Evolutionary conservation across 371 early-diverging fungal species (phyloP).

Genomic region (Circinella umbellata): DNA sequence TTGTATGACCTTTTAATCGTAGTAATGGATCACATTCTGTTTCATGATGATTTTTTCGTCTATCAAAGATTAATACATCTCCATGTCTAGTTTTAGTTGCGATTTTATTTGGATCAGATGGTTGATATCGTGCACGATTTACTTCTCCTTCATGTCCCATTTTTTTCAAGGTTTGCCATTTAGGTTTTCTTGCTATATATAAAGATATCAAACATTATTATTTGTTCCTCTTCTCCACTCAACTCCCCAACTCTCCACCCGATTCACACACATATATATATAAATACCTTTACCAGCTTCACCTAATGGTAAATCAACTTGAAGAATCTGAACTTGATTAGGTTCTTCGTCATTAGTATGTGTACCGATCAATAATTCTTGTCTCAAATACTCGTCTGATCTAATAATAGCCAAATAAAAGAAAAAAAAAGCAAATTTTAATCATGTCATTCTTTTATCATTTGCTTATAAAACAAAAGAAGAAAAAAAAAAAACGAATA

Average conservation of each 20-base stretch:
- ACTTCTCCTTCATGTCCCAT: constrained; percentile 97
- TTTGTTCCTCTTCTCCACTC: too few species aligned
- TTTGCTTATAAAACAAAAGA: too few species aligned
- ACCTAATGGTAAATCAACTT: constrained; percentile 87
- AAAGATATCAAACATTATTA: neutral
- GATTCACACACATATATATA: constrained; percentile 16
- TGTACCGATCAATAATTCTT: constrained; percentile 92
- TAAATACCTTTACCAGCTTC: constrained; percentile 70
- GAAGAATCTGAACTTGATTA: constrained; percentile 95
- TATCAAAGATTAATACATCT: constrained; percentile 96
- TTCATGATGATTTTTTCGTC: constrained; percentile 93
- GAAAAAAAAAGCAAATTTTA: neutral
- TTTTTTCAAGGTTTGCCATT: constrained; percentile 57
- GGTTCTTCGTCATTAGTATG: constrained; percentile 97
- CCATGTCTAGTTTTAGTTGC: constrained; percentile 93
- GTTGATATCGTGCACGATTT: constrained; percentile 96
- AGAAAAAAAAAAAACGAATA: too few species aligned
- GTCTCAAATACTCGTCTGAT: constrained; percentile 89
- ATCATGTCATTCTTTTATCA: too few species aligned
- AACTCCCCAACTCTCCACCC: too few species aligned
- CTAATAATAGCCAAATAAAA: constrained; percentile 2
- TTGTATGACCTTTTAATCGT: constrained; percentile 87
- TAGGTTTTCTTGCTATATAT: constrained; percentile 11
- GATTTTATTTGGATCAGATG: constrained; percentile 93
- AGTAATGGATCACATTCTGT: constrained; percentile 88